Conservation (phyloP, 140 eudicot genomes). For the Anethum foeniculum region DNA sequence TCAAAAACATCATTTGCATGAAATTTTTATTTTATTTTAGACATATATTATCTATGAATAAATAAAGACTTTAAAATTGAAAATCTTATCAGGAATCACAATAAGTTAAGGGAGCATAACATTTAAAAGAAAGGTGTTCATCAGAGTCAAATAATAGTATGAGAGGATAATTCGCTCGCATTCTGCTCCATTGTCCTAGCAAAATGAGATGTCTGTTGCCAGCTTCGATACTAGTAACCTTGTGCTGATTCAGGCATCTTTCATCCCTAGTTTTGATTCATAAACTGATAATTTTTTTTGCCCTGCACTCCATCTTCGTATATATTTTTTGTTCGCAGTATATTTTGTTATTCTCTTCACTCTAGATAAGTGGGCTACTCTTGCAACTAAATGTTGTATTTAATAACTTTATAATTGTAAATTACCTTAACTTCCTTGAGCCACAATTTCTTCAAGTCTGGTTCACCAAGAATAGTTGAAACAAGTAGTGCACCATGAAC, state of each 20-base stretch:
- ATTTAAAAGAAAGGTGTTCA: background rate
- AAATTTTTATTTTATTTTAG: background rate
- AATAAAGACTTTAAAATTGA: background rate
- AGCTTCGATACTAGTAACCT: background rate
- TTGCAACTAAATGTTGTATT: slow-evolving; percentile 1
- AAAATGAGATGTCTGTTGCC: background rate
- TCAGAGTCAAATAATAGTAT: background rate
- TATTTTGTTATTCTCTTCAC: background rate
- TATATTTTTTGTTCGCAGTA: background rate
- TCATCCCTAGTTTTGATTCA: background rate
- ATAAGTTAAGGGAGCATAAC: background rate
- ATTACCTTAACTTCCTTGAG: slow-evolving; percentile 95
- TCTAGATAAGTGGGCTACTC: background rate
- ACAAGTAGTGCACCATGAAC: slow-evolving; percentile 91
- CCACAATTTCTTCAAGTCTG: slow-evolving; percentile 76
- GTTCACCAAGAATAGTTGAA: slow-evolving; percentile 75
- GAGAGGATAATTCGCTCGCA: background rate
- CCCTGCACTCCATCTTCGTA: background rate
- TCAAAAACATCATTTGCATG: background rate
- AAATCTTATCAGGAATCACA: background rate
- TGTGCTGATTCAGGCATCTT: background rate
- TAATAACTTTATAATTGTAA: background rate
- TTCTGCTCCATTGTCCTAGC: background rate
- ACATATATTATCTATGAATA: background rate
- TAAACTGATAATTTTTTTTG: background rate